Evolutionary conservation across 1,284 basidiomycete species (phyloP), one percentile per base, ranked within the genome.

Genomic region (Wallemia ichthyophaga): DNA sequence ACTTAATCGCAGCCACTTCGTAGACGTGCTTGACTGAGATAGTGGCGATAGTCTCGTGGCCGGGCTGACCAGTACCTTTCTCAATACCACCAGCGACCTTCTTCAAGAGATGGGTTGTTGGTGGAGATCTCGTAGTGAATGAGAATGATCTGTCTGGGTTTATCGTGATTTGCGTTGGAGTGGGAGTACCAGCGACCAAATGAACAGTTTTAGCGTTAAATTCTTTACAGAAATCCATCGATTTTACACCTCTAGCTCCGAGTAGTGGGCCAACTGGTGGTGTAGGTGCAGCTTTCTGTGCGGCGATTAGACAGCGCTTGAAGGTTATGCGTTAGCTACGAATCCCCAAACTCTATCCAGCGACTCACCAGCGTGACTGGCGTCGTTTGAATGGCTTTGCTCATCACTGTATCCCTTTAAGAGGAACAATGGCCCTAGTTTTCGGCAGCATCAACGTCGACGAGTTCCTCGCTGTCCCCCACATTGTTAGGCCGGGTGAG

Each of bases 161-260:
- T 65, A 98, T 83, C 61, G 81, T 85, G 67, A 99, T 91, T 61
- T 83, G 73, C 17, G 89, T 91, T 11, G 92, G 92, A 37, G 80
- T 80, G 1, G 94, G 92, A 17, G 85, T 77, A 48, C 87, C 87
- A 21, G 83, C 80, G 65, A 83, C 80, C 60, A 94, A 77, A 68
- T 89, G 83, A 23, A 85, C 83, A 37, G 89, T 94, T 62, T 78
- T 81, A 60, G 85, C 88, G 71, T 87, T 89, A 73, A 86, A 94
- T 69, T 92, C 88, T 70, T 96, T 98, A 75, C 89, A 94, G 69
- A 98, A 99, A 73, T 99, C 94, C 82, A 98, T 98, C 21, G 91
- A 92, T 73, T 96, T 96, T 64, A 99, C 89, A 66, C 94, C 94
- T 68, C 88, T 82, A 63, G 94, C 91, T 74, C 94, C 94, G 59